Evolutionary conservation across 306 rosid genomes (phyloP), one percentile per base, ranked within the genome.

Genomic region (Malus fusca): DNA sequence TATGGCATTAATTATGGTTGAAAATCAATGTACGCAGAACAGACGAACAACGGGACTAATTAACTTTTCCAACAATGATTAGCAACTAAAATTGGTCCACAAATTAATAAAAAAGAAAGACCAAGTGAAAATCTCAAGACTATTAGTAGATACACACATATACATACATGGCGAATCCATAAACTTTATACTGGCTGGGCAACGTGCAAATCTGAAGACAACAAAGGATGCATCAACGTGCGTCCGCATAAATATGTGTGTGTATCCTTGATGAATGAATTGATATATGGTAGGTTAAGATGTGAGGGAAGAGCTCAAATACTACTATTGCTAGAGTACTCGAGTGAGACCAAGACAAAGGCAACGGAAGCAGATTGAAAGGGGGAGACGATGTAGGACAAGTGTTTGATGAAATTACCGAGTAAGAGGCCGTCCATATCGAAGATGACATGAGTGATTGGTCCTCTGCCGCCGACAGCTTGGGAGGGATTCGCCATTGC

Each of bases 381-480:
- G 35, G 23, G 33, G 33, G 30, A 23, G 69, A 14, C 14, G 48
- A 51, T 8, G 73, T 37, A 69, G 73, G 23, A 2, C 4, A 56
- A 21, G 51, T 51, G 77, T 76, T 66, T 0, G 68, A 64, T 1
- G 33, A 78, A 78, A 53, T 78, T 88, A 94, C 98, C 98, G 8
- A 94, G 88, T 76, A 94, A 86, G 74, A 94, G 96, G 58, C 98
- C 98, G 80, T 94, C 98, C 98, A 95, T 95, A 80, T 95, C 97
- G 77, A 95, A 92, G 81, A 89, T 55, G 80, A 93, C 86, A 55
- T 90, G 96, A 14, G 88, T 79, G 81, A 90, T 86, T 82, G 84
- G 73, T 46, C 71, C 86, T 81, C 78, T 77, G 71, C 11, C 55
- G 12, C 85, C 30, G 66, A 75, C 78, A 42, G 52, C 62, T 48